Conservation (phyloP, 805 yeast species). For the Zygosaccharomyces gambellarensis region DNA sequence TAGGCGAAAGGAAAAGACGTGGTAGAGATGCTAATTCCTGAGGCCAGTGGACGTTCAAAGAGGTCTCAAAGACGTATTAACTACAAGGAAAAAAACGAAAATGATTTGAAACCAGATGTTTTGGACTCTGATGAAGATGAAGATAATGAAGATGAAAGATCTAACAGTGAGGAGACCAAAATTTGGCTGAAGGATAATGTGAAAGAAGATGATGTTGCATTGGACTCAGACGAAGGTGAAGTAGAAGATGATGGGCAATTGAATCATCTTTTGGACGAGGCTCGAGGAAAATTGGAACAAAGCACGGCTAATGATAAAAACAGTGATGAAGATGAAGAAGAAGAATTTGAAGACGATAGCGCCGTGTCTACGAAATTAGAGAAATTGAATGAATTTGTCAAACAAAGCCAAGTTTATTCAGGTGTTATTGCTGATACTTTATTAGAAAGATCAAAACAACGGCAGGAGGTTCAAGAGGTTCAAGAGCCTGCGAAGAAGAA, state of each 20-base stretch:
- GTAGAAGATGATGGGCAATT: conserved; percentile 14
- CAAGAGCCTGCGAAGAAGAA: conserved; percentile 24
- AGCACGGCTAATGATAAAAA: conserved; percentile 7
- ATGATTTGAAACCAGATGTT: conserved; percentile 25
- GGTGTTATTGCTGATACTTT: conserved; percentile 79
- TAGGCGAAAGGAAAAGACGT: not conserved
- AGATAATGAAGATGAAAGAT: conserved; percentile 4
- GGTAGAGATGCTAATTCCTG: not conserved
- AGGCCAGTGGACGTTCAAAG: not conserved
- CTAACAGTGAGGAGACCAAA: conserved; percentile 9
- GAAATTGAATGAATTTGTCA: conserved; percentile 69
- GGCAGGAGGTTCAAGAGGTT: conserved; percentile 32
- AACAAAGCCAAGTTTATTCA: conserved; percentile 82
- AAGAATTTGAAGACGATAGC: conserved; percentile 37
- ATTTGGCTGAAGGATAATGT: conserved; percentile 29
- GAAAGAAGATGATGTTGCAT: conserved; percentile 20
- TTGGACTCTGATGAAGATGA: conserved; percentile 3
- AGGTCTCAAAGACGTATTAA: conserved; percentile 4
- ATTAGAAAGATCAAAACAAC: conserved; percentile 40
- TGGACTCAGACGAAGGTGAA: conserved; percentile 26
- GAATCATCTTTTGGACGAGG: conserved; percentile 12
- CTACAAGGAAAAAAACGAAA: conserved; percentile 31
- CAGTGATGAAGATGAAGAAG: conserved; percentile 14
- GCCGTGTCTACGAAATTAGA: conserved; percentile 56
- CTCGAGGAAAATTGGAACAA: conserved; percentile 10